These are phyloP conservation scores for Vicia faba DNA, from an alignment of 306 rosid species.

Conservation along the genomic window DNA sequence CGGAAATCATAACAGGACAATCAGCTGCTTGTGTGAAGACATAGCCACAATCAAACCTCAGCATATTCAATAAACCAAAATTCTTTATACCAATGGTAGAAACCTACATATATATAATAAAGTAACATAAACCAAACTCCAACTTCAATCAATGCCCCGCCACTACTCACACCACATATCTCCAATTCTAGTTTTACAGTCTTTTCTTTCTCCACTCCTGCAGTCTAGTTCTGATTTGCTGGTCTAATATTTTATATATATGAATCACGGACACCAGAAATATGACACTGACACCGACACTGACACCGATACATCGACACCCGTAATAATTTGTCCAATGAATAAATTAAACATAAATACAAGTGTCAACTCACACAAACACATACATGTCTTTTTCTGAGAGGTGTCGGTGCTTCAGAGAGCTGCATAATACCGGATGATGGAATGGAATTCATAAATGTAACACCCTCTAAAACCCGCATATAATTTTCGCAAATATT, in stretches of 20 bases:
- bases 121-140: neutral
- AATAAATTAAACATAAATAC: too few relatives aligned
- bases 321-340: too few relatives aligned
- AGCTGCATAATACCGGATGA: neutral
- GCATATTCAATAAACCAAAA: neutral
- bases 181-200: neutral
- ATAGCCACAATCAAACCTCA: constrained; percentile 6
- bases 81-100: neutral
- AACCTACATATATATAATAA: neutral
- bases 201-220: neutral
- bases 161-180: neutral
- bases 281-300: too few relatives aligned
- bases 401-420: too few relatives aligned
- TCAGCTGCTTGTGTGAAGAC: constrained; percentile 42
- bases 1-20: constrained; percentile 44
- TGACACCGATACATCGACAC: too few relatives aligned
- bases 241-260: neutral
- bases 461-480: too few relatives aligned
- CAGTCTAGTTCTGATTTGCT: neutral
- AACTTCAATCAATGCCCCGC: neutral
- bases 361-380: too few relatives aligned
- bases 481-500: too few relatives aligned
- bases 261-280: too few relatives aligned
- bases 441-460: neutral
- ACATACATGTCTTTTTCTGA: too few relatives aligned